Evolutionary conservation across 495 filamentous ascomycete species (phyloP), one percentile per base, ranked within the genome.

Genomic region (Delitschia confertaspora): DNA sequence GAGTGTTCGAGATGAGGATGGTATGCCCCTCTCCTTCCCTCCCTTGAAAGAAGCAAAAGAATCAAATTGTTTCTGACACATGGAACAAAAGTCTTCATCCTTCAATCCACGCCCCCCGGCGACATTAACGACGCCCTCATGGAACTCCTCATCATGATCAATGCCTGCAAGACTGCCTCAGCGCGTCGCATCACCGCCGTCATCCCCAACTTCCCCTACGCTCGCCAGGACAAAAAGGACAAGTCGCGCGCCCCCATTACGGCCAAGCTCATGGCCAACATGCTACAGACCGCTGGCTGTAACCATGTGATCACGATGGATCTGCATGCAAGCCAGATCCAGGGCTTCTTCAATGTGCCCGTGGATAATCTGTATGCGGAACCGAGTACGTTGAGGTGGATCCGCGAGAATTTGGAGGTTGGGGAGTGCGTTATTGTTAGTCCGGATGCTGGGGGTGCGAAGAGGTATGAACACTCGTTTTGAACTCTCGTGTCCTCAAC

Each of bases 211-310:
- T 98, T 95, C 69, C 89, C 88, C 20, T 95, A 98, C 58, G 89
- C 89, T n/a, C 85, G 91, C 20, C 91, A 98, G 66, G 91, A 98
- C 70, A 98, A 98, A 72, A 98, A 98, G 66, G 91, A 96, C 66
- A 93, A 95, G 70, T 83, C 79, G 33, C 77, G 91, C 43, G 91
- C 89, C 19, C 88, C 88, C 10, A 88, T 87, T 53, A 87, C 82
- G 33, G 91, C 91, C 14, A 89, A 88, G 65, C 69, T 95, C 25
- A 91, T 96, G 68, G 91, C 91, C 20, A 98, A 95, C 63, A 95
- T 95, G 88, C 69, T 98, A 42, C 88, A 95, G 66, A 91, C 88
- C 11, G 91, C 91, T 16, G 91, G 91, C 38, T 70, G 72, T 65
- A 67, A 64, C 61, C 66, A 69, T 53, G 63, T 69, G 31, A 69